Evolutionary conservation across 352 stramenopile genomes (phyloP).

Genomic region (Phytophthora sansomeana): DNA sequence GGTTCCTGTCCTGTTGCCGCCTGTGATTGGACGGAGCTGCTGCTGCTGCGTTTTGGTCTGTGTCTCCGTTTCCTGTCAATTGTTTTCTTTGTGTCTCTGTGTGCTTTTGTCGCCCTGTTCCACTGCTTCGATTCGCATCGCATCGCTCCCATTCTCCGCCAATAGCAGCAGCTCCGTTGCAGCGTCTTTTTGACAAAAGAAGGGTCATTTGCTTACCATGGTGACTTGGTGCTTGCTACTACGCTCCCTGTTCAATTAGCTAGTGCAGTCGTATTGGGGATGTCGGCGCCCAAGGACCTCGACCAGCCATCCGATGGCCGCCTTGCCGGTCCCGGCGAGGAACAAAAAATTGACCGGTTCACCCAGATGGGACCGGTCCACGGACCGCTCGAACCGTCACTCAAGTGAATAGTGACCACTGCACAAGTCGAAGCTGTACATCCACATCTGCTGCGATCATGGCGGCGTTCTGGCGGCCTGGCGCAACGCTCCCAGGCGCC

Average conservation of each 20-base stretch:
- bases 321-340: constrained; percentile 6
- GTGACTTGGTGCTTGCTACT: constrained; percentile 80
- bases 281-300: constrained; percentile 34
- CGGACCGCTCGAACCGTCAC: neutral
- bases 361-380: neutral
- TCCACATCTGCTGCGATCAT: constrained; percentile 13
- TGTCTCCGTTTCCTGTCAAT: constrained; percentile 8
- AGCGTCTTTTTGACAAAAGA: neutral
- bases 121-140: neutral
- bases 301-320: constrained; percentile 58
- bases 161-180: constrained; percentile 19
- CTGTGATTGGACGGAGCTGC: constrained; percentile 10
- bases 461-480: constrained; percentile 78
- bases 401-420: neutral
- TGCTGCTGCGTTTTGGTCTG: constrained; percentile 8
- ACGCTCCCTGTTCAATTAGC: constrained; percentile 87
- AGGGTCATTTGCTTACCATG: constrained; percentile 69
- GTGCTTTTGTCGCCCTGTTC: constrained; percentile 1
- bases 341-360: constrained; percentile 34
- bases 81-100: neutral
- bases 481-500: constrained; percentile 45
- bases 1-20: constrained; percentile 5
- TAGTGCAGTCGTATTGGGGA: constrained; percentile 52
- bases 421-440: neutral
- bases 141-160: neutral